Conservation (phyloP, 2,329 filamentous ascomycete genomes). For the Chaetomiaceae sp. region DNA sequence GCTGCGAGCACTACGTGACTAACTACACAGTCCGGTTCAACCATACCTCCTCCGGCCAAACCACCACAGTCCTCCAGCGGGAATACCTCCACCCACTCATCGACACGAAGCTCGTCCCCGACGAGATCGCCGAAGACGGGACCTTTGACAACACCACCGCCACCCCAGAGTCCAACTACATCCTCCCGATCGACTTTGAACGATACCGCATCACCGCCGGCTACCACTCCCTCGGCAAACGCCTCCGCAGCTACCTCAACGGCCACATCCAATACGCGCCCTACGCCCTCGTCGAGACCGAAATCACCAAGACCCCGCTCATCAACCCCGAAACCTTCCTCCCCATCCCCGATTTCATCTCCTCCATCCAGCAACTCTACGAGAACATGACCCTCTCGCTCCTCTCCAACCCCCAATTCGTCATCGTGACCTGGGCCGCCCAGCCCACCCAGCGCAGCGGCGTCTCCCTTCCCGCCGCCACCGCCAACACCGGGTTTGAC, state of each 20-base stretch:
- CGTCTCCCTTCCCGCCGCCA: background rate
- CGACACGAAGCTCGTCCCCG: conserved; percentile 33
- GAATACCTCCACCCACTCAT: conserved; percentile 31
- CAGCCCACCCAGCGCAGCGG: conserved; percentile 28
- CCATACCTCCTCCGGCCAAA: conserved; percentile 32
- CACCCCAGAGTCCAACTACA: conserved; percentile 31
- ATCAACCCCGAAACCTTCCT: conserved; percentile 35
- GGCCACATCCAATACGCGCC: conserved; percentile 29
- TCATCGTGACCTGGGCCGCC: conserved; percentile 36
- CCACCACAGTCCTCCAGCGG: conserved; percentile 26
- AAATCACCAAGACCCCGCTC: conserved; percentile 41
- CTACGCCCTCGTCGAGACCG: conserved; percentile 30
- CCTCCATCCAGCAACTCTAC: conserved; percentile 33
- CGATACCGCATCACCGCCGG: conserved; percentile 33
- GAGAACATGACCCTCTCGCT: conserved; percentile 37
- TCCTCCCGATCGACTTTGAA: conserved; percentile 29
- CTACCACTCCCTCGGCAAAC: conserved; percentile 35
- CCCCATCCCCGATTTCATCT: conserved; percentile 28
- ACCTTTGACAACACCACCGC: conserved; percentile 36
- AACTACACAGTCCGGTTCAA: conserved; percentile 35
- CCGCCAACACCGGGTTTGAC: conserved; percentile 6
- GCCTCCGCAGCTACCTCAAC: conserved; percentile 33
- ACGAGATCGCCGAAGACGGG: conserved; percentile 32
- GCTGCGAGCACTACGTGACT: conserved; percentile 38
- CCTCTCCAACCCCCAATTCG: conserved; percentile 35